phyloP scores from a whole-genome alignment of 257 asterid species.

The Nicotiana undulata region DNA sequence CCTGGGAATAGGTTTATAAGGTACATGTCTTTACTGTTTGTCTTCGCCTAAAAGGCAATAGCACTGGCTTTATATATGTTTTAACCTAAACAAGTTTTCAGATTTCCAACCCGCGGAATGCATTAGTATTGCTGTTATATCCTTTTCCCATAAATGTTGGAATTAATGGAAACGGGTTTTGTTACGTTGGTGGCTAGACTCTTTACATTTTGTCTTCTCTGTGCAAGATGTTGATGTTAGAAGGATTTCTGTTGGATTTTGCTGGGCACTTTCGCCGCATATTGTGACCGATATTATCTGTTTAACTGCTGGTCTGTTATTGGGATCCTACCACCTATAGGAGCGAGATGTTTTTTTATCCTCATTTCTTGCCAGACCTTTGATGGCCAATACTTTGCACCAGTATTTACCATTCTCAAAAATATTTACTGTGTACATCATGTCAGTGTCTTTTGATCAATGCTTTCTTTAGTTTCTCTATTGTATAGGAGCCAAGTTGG shows the following conservation, averaged over 20 bases:
- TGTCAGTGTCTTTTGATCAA: no score
- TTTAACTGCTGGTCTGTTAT: neutral
- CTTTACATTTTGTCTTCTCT: no score
- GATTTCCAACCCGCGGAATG: neutral
- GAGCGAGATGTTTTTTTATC: neutral
- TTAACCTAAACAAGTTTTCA: no score
- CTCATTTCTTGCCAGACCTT: neutral
- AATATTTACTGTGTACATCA: no score
- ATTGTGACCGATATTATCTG: neutral
- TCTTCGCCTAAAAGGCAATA: neutral
- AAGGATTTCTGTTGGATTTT: neutral
- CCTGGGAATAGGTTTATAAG: neutral
- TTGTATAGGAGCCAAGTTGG: no score
- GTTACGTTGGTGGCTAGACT: neutral
- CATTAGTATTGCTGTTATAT: neutral
- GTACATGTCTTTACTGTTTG: neutral
- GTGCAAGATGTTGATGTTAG: neutral
- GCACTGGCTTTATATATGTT: neutral
- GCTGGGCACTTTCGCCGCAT: neutral
- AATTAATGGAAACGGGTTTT: neutral
- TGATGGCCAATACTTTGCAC: neutral
- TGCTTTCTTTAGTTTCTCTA: no score
- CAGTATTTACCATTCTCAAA: no score
- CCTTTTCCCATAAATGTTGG: neutral
- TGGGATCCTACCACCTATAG: neutral